Evolutionary conservation across 768 basidiomycete genomes (phyloP), one percentile per base, ranked within the genome.

Genomic region (Lactarius quietus): DNA sequence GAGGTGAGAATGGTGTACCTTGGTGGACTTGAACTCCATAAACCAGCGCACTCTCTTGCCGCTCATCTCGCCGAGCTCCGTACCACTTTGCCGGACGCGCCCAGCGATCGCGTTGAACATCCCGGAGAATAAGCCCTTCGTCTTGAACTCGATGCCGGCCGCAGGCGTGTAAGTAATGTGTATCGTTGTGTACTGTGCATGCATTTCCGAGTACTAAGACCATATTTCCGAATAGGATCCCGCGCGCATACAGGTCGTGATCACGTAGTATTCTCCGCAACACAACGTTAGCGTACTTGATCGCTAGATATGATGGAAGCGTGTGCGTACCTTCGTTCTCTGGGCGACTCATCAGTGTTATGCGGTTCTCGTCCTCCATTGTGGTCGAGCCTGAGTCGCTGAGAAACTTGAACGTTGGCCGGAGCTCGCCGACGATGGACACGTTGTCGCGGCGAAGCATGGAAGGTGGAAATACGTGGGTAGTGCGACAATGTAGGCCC

Each of bases 131-230:
- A 96, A 98, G 26, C 96, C 96, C 86, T 97, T 98, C 45, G 95
- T 95, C 83, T 98, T 98, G 82, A 98, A 99, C 70, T 98, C 94
- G 41, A 98, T 78, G 73, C 96, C 94, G n/a, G n/a, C n/a, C n/a
- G n/a, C n/a, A n/a, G 67, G 90, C 92, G 54, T 74, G 78, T 67
- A 92, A 74, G 23, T 86, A 86, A 48, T 86, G 85, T 71, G 86
- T 86, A 71, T 91, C 88, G 78, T 94, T 95, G 79, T 86, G 87
- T 63, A 93, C 93, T 9, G 80, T 83, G 70, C 93, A 94, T 39
- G 85, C 84, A 76, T 98, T 97, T 6, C 96, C 95, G 26, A 99
- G 81, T 78, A 98, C 97, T 59, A 96, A 81, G 31, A 98, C 89
- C 95, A 99, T 96, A 82, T 92, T 93, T 12, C 90, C 91, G 75